phyloP scores from a whole-genome alignment of 2,329 filamentous ascomycete species.

The Neonectria punicea region DNA sequence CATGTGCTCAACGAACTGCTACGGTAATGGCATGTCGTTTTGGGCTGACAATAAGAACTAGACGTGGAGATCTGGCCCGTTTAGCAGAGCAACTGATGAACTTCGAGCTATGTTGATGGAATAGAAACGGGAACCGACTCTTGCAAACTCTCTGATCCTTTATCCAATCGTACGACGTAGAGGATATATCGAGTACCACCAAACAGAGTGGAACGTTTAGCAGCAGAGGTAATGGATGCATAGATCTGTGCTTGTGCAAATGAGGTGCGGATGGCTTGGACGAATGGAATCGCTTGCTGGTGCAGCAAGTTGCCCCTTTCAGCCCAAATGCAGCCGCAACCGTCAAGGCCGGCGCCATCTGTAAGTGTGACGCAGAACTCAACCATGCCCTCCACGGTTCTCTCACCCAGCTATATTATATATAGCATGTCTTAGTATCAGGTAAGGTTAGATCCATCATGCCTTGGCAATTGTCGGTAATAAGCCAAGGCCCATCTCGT shows the following conservation, averaged over 20 bases:
- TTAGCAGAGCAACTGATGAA: too few relatives aligned
- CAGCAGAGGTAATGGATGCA: neutral
- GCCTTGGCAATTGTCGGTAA: conserved; percentile 20
- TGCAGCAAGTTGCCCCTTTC: neutral
- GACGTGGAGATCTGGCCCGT: too few relatives aligned
- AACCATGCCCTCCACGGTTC: neutral
- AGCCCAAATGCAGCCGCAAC: neutral
- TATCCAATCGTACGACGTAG: neutral
- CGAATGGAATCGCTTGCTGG: neutral
- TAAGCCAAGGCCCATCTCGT: conserved; percentile 13
- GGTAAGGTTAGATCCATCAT: conserved; percentile 4
- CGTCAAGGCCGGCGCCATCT: neutral
- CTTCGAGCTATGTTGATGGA: too few relatives aligned
- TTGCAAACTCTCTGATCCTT: neutral
- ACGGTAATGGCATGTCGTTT: too few relatives aligned
- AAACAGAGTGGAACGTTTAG: neutral
- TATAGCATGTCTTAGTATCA: neutral
- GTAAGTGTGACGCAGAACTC: neutral
- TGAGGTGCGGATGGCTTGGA: neutral
- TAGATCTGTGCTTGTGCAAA: neutral
- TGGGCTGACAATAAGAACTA: too few relatives aligned
- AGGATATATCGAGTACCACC: neutral
- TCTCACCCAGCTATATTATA: neutral
- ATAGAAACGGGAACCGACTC: too few relatives aligned
- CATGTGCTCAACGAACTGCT: too few relatives aligned